Percentiles rank a stretch among this genome's conserved stretches.
Conservation (phyloP, 2,329 filamentous ascomycete species). For the Lomentospora prolificans region DNA sequence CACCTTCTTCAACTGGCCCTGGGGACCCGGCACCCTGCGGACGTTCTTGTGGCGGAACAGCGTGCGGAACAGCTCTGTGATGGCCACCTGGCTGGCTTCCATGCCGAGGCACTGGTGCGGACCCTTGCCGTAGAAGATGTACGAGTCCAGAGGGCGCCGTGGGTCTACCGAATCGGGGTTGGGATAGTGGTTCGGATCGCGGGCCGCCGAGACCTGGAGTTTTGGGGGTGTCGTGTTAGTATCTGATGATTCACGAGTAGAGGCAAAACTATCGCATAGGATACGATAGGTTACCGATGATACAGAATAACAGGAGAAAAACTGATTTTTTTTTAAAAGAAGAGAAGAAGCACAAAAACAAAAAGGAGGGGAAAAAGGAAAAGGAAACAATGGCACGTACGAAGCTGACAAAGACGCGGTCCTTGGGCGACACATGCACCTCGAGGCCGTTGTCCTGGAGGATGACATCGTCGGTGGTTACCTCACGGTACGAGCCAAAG, state of each 20-base stretch:
- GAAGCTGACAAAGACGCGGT: slow-evolving; percentile 55
- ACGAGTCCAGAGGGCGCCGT: slow-evolving; percentile 50
- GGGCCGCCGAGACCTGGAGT: slow-evolving; percentile 37
- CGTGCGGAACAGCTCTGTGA: slow-evolving; percentile 59
- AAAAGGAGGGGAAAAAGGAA: neutral
- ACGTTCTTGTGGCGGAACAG: slow-evolving; percentile 53
- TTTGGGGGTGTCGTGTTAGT: neutral
- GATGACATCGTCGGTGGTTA: slow-evolving; percentile 30
- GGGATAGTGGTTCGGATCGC: slow-evolving; percentile 50
- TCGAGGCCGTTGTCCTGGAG: slow-evolving; percentile 39
- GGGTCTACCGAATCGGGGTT: slow-evolving; percentile 51
- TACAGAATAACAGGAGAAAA: slow-evolving; percentile 2
- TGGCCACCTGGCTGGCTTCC: slow-evolving; percentile 48
- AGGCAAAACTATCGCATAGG: neutral
- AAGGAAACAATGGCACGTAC: slow-evolving; percentile 23
- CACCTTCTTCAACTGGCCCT: slow-evolving; percentile 60
- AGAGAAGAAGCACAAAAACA: neutral
- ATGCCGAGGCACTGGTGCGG: slow-evolving; percentile 53
- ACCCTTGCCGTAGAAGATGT: slow-evolving; percentile 55
- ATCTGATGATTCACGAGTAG: neutral
- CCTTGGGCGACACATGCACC: slow-evolving; percentile 43
- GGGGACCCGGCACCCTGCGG: slow-evolving; percentile 48
- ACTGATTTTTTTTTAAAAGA: too few relatives aligned
- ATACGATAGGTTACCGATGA: neutral
- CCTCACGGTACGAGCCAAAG: slow-evolving; percentile 47